Base-by-base conservation (phyloP, 139 green algal species). In the Deuterostichococcus epilithicus region DNA sequence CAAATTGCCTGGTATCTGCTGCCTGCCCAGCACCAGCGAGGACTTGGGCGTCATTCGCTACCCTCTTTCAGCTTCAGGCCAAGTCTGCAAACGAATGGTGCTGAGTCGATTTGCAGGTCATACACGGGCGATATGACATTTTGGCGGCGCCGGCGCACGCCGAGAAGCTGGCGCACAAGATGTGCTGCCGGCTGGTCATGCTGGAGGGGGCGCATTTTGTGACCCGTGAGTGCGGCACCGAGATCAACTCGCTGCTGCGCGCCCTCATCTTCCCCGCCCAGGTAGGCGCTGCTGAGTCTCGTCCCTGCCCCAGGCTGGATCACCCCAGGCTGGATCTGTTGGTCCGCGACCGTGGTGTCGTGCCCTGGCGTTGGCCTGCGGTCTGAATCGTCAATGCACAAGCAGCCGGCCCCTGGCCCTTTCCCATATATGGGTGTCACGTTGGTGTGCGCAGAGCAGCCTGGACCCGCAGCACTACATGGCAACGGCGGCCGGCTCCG, bases 181-280 rank as follows among this genome's bases (percentile, higher is more conserved):
- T 66, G 67, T 68, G 3, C 44, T 83, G 68, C 67, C 76, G 38
- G 77, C 70, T 85, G 74, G 73, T 87, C 35, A 65, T 83, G 71
- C n/a, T 87, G 28, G 69, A 84, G 37, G 86, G 86, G 10, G 86
- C 81, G 0, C 86, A 91, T 70, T 89, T 88, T 47, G 69, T 91
- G 22, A 78, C 70, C 22, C 73, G 86, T 0, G 86, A 91, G 68
- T 83, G 86, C 63, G 82, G 84, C 2, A 38, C 70, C 4, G 60
- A 88, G 75, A 78, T 88, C 68, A 86, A 86, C 72, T 72, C 78
- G 70, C 74, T 88, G 47, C 80, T 88, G 36, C 42, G 73, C n/a
- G 68, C 73, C 39, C 47, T 80, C 47, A 70, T 83, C 52, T 74
- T 72, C 25, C 76, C 52, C 26, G 52, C 52, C 18, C 52, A 63